phyloP scores from a whole-genome alignment of 2,329 filamentous ascomycete genomes.

The Phialophora macrospora region DNA sequence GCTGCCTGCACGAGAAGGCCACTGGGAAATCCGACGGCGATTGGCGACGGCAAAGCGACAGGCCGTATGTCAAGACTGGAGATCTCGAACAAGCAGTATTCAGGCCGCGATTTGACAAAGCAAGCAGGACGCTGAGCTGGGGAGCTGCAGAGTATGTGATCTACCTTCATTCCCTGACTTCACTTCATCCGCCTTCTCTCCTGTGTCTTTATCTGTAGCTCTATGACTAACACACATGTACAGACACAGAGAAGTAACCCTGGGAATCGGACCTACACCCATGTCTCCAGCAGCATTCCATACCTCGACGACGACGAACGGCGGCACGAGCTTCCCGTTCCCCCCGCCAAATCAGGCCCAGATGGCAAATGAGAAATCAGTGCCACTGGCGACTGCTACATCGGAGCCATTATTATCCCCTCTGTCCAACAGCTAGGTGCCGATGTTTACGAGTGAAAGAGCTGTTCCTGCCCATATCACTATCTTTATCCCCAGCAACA shows the following conservation, averaged over 20 bases:
- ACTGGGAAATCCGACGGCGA: not conserved
- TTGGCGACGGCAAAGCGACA: constrained; percentile 8
- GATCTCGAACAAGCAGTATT: constrained; percentile 15
- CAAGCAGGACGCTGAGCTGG: constrained; percentile 16
- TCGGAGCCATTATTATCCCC: too few species aligned
- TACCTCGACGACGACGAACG: too few species aligned
- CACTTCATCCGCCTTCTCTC: too few species aligned
- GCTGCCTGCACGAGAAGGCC: constrained; percentile 18
- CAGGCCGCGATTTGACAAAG: constrained; percentile 15
- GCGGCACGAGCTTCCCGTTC: too few species aligned
- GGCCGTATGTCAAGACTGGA: constrained; percentile 8
- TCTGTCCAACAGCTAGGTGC: too few species aligned
- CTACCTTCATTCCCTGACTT: too few species aligned
- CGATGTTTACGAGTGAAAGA: too few species aligned
- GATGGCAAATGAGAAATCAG: too few species aligned
- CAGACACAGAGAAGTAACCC: constrained; percentile 10
- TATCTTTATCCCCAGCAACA: not conserved
- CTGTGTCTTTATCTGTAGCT: not conserved
- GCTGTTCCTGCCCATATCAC: not conserved
- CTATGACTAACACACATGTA: constrained; percentile 1
- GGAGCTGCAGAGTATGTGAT: constrained; percentile 10
- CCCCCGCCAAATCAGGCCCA: too few species aligned
- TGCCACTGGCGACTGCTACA: too few species aligned
- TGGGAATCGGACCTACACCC: constrained; percentile 6
- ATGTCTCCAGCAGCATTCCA: not conserved